These are phyloP conservation scores for Candida nonsorbophila DNA, from an alignment of 805 yeast species.

Conservation along the genomic window DNA sequence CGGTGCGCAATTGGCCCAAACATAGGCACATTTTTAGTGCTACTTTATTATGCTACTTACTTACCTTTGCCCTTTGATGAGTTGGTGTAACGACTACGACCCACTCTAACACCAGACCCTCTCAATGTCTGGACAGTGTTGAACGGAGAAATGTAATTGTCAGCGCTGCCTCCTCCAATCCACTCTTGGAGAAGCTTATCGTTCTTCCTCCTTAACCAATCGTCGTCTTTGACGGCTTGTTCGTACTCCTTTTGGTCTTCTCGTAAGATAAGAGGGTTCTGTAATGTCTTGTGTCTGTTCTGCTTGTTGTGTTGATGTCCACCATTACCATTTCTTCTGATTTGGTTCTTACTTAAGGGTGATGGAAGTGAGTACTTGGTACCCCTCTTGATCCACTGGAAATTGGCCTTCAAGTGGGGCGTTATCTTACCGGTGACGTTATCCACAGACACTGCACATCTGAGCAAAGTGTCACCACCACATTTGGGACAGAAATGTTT, in stretches of 20 bases:
- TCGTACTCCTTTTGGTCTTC: conserved; percentile 95
- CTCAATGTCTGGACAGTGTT: conserved; percentile 32
- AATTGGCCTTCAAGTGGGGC: conserved; percentile 85
- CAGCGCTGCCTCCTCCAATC: conserved; percentile 93
- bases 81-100: conserved; percentile 78
- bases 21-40: no score
- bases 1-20: no score
- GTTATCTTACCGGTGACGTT: conserved; percentile 73
- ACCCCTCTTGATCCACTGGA: conserved; percentile 92
- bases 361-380: conserved; percentile 74
- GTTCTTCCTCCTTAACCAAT: conserved; percentile 80
- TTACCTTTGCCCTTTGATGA: conserved; percentile 37
- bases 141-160: conserved; percentile 86
- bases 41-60: not conserved
- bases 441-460: conserved; percentile 87
- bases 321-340: conserved; percentile 68
- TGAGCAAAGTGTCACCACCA: conserved; percentile 85
- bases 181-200: conserved; percentile 83
- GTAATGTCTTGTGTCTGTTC: conserved; percentile 44
- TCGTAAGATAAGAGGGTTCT: conserved; percentile 55
- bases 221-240: conserved; percentile 80
- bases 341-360: conserved; percentile 79
- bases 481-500: conserved; percentile 91
- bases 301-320: conserved; percentile 72
- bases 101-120: conserved; percentile 71